A percentile compares a stretch with the other conserved stretches of the same genome.
Conservation (phyloP, 1,139 yeast species). For the Yarrowia galli region DNA sequence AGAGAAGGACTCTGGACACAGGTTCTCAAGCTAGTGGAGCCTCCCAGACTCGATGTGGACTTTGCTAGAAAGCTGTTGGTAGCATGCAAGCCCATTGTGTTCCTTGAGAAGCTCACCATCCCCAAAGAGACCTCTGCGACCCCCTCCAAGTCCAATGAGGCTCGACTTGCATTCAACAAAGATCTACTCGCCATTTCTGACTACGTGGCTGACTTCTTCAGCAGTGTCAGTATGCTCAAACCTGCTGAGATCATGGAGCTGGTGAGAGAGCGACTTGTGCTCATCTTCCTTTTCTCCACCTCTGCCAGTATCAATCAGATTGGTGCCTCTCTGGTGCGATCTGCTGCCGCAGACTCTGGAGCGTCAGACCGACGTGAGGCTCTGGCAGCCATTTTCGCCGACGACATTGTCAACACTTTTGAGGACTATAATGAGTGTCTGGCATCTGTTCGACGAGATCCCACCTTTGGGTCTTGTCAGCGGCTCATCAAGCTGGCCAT, state of each 20-base stretch:
- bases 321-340: slow-evolving; percentile 28
- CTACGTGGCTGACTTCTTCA: slow-evolving; percentile 22
- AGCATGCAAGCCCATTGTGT: slow-evolving; percentile 16
- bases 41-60: slow-evolving; percentile 21
- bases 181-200: not conserved
- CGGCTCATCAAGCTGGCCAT: slow-evolving; percentile 74
- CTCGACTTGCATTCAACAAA: slow-evolving; percentile 24
- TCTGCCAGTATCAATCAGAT: slow-evolving; percentile 21
- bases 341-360: slow-evolving; percentile 60
- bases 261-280: slow-evolving; percentile 8
- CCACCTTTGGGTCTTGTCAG: slow-evolving; percentile 76
- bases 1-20: slow-evolving; percentile 5
- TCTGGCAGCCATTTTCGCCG: slow-evolving; percentile 60
- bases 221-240: slow-evolving; percentile 15
- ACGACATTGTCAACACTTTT: slow-evolving; percentile 57
- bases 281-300: slow-evolving; percentile 24
- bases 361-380: slow-evolving; percentile 72
- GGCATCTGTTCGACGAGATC: slow-evolving; percentile 54
- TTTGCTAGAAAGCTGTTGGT: slow-evolving; percentile 14
- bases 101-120: slow-evolving; percentile 12
- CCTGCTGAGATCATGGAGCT: slow-evolving; percentile 15
- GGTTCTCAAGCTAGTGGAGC: slow-evolving; percentile 20
- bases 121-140: slow-evolving; percentile 11
- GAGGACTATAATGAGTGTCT: slow-evolving; percentile 59
- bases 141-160: not conserved